phyloP scores from a whole-genome alignment of 257 asterid species.

The Lantana camara region DNA sequence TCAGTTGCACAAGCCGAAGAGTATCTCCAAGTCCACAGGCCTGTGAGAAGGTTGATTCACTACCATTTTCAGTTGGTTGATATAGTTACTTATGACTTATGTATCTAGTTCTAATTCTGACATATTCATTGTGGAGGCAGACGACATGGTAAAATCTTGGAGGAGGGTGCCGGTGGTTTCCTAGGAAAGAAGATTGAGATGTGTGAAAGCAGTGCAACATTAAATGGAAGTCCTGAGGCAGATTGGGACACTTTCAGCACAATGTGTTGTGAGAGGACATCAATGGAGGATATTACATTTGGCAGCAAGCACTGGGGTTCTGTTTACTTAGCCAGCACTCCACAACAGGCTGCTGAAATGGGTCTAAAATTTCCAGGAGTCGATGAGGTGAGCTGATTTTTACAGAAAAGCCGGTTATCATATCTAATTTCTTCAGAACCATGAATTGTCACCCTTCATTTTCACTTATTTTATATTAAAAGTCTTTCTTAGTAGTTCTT shows the following conservation, averaged over 20 bases:
- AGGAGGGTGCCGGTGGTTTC: slow-evolving; percentile 75
- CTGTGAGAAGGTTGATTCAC: slow-evolving; percentile 51
- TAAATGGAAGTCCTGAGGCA: slow-evolving; percentile 22
- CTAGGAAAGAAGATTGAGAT: slow-evolving; percentile 50
- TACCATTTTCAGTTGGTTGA: neutral
- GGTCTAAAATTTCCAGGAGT: slow-evolving; percentile 72
- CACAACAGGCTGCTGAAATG: slow-evolving; percentile 79
- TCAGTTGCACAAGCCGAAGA: slow-evolving; percentile 56
- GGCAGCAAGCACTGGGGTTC: slow-evolving; percentile 77
- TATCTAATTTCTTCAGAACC: no score
- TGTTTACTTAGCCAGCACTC: slow-evolving; percentile 82
- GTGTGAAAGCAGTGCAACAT: slow-evolving; percentile 33
- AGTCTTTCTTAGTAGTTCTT: neutral
- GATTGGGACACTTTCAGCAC: slow-evolving; percentile 64
- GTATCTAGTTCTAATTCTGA: slow-evolving; percentile 23
- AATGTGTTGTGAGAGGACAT: slow-evolving; percentile 49
- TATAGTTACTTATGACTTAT: neutral
- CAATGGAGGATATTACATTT: slow-evolving; percentile 40
- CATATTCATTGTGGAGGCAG: slow-evolving; percentile 38
- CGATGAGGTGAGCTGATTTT: slow-evolving; percentile 49
- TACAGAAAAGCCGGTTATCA: neutral
- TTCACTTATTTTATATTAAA: neutral
- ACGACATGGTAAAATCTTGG: neutral
- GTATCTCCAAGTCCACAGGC: slow-evolving; percentile 68
- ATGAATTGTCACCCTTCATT: neutral